These are phyloP conservation scores for Xylaria cubensis DNA, from an alignment of 495 filamentous ascomycete genomes.

Conservation along the genomic window DNA sequence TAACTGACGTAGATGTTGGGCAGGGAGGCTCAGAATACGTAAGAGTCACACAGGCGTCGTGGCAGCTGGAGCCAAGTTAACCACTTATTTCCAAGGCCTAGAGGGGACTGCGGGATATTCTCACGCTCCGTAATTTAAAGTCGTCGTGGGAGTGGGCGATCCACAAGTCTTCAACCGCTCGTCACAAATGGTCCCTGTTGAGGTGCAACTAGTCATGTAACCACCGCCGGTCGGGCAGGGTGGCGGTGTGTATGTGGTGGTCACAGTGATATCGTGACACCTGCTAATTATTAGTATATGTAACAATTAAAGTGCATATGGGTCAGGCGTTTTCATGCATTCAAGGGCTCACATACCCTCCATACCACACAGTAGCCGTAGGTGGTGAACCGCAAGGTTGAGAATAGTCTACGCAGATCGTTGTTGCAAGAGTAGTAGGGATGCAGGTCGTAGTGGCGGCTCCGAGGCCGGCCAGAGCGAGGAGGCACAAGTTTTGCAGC, in stretches of 20 bases:
- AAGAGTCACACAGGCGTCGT: conserved; percentile 25
- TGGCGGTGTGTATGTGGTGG: conserved; percentile 21
- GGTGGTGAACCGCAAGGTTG: conserved; percentile 21
- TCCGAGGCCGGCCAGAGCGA: conserved; percentile 20
- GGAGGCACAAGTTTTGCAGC: background rate
- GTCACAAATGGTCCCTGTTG: conserved; percentile 35
- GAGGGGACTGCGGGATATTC: background rate
- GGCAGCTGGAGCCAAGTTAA: conserved; percentile 22
- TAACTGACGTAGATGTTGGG: conserved; percentile 8
- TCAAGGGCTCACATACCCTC: conserved; percentile 16
- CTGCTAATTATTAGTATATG: conserved; percentile 7
- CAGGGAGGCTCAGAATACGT: conserved; percentile 26
- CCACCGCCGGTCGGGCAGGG: conserved; percentile 24
- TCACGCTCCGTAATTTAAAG: conserved; percentile 38
- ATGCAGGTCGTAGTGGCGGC: conserved; percentile 9
- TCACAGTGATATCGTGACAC: conserved; percentile 22
- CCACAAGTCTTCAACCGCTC: conserved; percentile 36
- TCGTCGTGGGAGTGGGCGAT: conserved; percentile 35
- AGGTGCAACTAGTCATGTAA: conserved; percentile 26
- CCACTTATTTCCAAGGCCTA: background rate
- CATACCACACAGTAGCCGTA: conserved; percentile 21
- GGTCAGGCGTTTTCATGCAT: background rate
- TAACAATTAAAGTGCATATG: background rate
- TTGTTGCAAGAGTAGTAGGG: conserved; percentile 14
- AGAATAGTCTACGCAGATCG: conserved; percentile 13